phyloP scores from a whole-genome alignment of 2,329 filamentous ascomycete species.

The Atkinsonella hypoxylon region DNA sequence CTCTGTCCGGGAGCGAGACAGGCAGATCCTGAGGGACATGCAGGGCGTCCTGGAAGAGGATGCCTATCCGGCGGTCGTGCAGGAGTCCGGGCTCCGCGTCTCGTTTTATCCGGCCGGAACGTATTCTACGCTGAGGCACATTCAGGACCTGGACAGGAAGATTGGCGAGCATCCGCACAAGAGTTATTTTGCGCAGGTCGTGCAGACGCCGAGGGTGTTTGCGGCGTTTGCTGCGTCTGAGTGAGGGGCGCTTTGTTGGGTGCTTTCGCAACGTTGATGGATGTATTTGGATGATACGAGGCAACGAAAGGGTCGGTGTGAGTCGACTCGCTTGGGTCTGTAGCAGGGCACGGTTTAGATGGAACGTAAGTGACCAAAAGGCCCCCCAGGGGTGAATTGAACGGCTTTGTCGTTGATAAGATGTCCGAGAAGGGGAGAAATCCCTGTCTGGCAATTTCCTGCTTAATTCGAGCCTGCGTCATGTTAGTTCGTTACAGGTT shows the following conservation, averaged over 20 bases:
- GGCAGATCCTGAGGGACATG: constrained; percentile 5
- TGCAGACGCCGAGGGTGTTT: constrained; percentile 6
- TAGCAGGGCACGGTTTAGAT: too few relatives aligned
- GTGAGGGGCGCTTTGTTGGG: neutral
- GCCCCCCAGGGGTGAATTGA: constrained; percentile 54
- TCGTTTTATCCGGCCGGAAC: constrained; percentile 5
- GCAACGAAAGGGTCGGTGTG: too few relatives aligned
- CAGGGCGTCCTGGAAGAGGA: constrained; percentile 1
- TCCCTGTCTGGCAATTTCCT: constrained; percentile 61
- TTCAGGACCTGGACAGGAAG: constrained; percentile 5
- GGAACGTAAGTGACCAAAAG: constrained; percentile 58
- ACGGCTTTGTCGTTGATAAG: constrained; percentile 53
- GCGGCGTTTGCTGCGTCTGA: constrained; percentile 6
- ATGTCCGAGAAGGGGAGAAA: constrained; percentile 52
- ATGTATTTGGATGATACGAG: too few relatives aligned
- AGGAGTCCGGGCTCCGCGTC: neutral
- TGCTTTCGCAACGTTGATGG: too few relatives aligned
- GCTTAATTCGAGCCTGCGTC: constrained; percentile 51
- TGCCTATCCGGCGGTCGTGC: neutral
- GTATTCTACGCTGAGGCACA: neutral
- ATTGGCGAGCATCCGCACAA: neutral
- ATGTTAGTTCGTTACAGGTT: neutral
- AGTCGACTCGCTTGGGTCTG: too few relatives aligned
- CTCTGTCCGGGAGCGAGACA: constrained; percentile 3
- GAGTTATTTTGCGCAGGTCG: constrained; percentile 6